A percentile compares a stretch with the other conserved stretches of the same genome.
phyloP scores from a whole-genome alignment of 108 stramenopile genomes.

The Pseudonitzschia multiseries region DNA sequence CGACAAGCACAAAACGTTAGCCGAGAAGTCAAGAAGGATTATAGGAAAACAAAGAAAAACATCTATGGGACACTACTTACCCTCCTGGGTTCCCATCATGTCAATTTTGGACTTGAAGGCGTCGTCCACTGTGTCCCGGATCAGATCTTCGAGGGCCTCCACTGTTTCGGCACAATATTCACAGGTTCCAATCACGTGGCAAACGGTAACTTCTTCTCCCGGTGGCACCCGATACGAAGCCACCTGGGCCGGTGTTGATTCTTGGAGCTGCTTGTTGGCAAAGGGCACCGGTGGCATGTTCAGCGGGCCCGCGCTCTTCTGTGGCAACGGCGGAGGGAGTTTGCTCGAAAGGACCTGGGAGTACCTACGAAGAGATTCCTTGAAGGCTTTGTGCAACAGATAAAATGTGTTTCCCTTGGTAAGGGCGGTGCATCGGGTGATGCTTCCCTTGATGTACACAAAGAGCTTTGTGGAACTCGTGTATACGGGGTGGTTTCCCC shows the following conservation, averaged over 20 bases:
- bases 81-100: slow-evolving; percentile 83
- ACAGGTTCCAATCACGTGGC: slow-evolving; percentile 95
- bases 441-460: slow-evolving; percentile 95
- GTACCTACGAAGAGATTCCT: slow-evolving; percentile 81
- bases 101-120: slow-evolving; percentile 81
- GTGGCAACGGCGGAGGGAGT: slow-evolving; percentile 54
- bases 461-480: slow-evolving; percentile 91
- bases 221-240: slow-evolving; percentile 65
- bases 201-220: slow-evolving; percentile 88
- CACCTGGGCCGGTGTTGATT: slow-evolving; percentile 18
- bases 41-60: neutral
- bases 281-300: slow-evolving; percentile 40
- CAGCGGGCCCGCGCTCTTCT: slow-evolving; percentile 42
- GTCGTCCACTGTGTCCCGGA: slow-evolving; percentile 88
- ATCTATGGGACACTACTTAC: too few relatives aligned
- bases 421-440: slow-evolving; percentile 91
- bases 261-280: slow-evolving; percentile 41
- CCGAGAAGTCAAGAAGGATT: neutral
- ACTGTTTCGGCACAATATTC: slow-evolving; percentile 97
- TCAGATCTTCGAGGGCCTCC: slow-evolving; percentile 92
- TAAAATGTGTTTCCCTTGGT: slow-evolving; percentile 96
- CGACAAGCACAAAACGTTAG: neutral
- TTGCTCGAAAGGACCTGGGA: slow-evolving; percentile 79
- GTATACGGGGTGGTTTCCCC: slow-evolving; percentile 93
- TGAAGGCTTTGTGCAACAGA: slow-evolving; percentile 85